Base-by-base conservation (phyloP, 345 rosid species). In the Acer negundo region DNA sequence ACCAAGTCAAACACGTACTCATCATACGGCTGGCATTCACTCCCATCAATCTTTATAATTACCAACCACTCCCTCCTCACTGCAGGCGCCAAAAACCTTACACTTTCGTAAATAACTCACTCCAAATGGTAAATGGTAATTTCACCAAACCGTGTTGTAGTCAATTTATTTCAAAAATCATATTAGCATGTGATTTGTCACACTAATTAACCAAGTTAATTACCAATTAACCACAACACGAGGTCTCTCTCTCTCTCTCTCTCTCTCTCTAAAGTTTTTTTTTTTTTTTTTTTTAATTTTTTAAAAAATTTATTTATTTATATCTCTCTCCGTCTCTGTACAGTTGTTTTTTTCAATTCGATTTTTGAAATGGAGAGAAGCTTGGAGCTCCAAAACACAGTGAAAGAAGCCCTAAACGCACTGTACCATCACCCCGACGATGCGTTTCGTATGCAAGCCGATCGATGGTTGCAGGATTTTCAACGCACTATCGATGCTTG, bases 381-480 rank as follows among this genome's bases (percentile, higher is more conserved):
- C 26, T 90, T 91, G 97, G 99, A 97, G 90, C 92, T 89, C 24
- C 97, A 97, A 84, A 89, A 86, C 76, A 81, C 94, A 58, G 98
- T 94, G 85, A 94, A 92, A 84, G 94, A 93, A 80, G 99, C 99
- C 89, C 97, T 94, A 86, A 92, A 89, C 83, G 94, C 97, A 69
- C 93, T 96, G 83, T 96, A 96, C 80, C 98, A 93, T 91, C 97
- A 91, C 78, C 98, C 98, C 24, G 98, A 97, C 75, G 99, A 92
- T 80, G 80, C 83, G 70, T 89, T 90, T 42, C 98, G 97, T 65
- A 84, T 84, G 79, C 87, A 91, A 79, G 99, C 99, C 73, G 99
- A 96, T 92, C 92, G 87, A 7, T 96, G 95, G 97, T 87, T 96
- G 42, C 99, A 94, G 79, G 88, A 83, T 65, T 94, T 97, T 82